Percentiles rank a stretch among this genome's conserved stretches.
These are phyloP conservation scores for Lumnitzera racemosa DNA, from an alignment of 345 rosid genomes.

Conservation along the genomic window DNA sequence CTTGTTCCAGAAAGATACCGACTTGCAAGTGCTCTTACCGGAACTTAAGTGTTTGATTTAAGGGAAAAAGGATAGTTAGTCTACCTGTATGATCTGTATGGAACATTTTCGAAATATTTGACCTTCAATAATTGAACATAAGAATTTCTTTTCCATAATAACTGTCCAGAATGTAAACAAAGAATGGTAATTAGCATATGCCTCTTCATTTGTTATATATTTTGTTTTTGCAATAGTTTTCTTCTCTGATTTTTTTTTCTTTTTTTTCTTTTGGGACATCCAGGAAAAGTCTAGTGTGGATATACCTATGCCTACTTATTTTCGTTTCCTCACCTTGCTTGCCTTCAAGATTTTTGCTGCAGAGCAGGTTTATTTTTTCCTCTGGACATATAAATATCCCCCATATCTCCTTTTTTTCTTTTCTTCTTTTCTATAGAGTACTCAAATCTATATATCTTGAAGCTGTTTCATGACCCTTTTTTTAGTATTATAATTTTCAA, in stretches of 20 bases:
- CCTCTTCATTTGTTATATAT: no score
- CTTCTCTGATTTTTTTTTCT: conserved; percentile 4
- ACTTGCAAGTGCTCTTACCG: no score
- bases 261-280: conserved; percentile 6
- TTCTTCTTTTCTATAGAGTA: background rate
- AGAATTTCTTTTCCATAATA: no score
- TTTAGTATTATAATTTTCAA: background rate
- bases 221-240: background rate
- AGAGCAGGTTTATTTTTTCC: conserved; percentile 58
- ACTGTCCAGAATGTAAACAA: no score
- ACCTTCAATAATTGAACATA: no score
- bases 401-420: background rate
- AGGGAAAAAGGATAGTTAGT: no score
- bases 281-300: conserved; percentile 69
- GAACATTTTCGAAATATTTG: no score
- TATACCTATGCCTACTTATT: conserved; percentile 85
- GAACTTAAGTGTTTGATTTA: no score
- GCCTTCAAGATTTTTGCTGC: conserved; percentile 84
- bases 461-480: background rate
- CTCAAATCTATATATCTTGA: no score
- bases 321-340: conserved; percentile 81
- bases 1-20: no score
- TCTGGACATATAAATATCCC: background rate
- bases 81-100: no score
- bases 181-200: no score